Evolutionary conservation across 139 green algal genomes (phyloP).

Genomic region (Micromonas pusilla): DNA sequence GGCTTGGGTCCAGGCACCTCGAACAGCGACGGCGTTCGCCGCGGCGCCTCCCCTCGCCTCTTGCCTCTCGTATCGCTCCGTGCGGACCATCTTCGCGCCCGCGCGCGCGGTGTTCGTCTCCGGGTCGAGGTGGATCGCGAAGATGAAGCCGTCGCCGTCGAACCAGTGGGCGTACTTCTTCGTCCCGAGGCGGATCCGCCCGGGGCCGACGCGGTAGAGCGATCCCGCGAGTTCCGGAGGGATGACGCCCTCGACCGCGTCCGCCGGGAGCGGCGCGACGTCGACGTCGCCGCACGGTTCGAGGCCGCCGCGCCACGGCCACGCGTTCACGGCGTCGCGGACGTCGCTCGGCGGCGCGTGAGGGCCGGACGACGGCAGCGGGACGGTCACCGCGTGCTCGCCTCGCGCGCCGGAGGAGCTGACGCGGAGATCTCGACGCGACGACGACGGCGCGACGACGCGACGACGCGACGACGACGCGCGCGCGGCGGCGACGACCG

Average conservation of each 20-base stretch:
- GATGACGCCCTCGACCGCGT: background rate
- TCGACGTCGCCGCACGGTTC: background rate
- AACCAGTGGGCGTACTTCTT: constrained; percentile 41
- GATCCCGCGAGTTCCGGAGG: background rate
- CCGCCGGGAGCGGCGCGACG: background rate
- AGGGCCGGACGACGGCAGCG: background rate
- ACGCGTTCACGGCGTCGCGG: background rate
- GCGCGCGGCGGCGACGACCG: no score
- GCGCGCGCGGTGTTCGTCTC: background rate
- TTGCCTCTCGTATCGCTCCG: background rate
- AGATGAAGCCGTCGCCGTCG: constrained; percentile 38
- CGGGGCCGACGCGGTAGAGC: constrained; percentile 27
- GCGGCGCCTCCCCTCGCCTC: background rate
- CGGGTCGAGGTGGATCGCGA: background rate
- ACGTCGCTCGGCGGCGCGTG: constrained; percentile 1
- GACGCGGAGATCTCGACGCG: background rate
- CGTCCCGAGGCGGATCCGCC: constrained; percentile 27
- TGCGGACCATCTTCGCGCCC: constrained; percentile 19
- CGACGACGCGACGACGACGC: background rate
- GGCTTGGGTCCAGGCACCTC: constrained; percentile 31
- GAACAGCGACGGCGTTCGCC: background rate
- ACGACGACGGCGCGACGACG: background rate
- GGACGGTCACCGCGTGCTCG: background rate
- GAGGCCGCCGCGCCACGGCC: constrained; percentile 7
- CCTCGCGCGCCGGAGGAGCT: no score